phyloP scores from a whole-genome alignment of 306 rosid genomes.

The Glycine soja region DNA sequence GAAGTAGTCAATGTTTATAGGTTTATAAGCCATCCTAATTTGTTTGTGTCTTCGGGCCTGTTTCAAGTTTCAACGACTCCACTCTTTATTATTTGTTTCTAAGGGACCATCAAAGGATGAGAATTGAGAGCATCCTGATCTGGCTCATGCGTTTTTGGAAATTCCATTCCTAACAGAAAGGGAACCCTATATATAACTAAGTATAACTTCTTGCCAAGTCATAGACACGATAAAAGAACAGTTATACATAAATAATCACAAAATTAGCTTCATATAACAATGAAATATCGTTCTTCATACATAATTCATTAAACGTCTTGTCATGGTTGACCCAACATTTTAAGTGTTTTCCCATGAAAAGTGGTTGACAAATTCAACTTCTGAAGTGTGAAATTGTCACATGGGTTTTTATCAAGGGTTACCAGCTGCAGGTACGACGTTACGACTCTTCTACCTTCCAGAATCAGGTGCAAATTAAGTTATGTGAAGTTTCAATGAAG shows the following conservation, averaged over 20 bases:
- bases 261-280: conserved; percentile 35
- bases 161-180: too few species aligned
- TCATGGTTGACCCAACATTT: conserved; percentile 23
- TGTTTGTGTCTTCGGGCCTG: conserved; percentile 38
- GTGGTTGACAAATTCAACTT: conserved; percentile 39
- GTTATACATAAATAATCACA: not conserved
- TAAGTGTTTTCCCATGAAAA: not conserved
- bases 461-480: too few species aligned
- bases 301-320: not conserved
- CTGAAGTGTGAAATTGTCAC: conserved; percentile 28
- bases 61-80: conserved; percentile 46
- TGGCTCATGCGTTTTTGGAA: conserved; percentile 39
- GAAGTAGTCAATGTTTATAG: conserved; percentile 54
- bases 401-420: not conserved
- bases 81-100: conserved; percentile 1
- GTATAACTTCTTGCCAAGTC: too few species aligned
- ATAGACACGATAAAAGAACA: conserved; percentile 36
- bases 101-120: not conserved
- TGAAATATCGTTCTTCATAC: too few species aligned
- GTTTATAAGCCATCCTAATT: conserved; percentile 27
- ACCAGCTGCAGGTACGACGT: too few species aligned
- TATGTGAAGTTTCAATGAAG: too few species aligned
- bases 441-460: too few species aligned
- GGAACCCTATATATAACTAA: too few species aligned
- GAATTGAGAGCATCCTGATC: conserved; percentile 1